Evolutionary conservation across 139 green algal species (phyloP).

Genomic region (Tetradesmus obliquus): DNA sequence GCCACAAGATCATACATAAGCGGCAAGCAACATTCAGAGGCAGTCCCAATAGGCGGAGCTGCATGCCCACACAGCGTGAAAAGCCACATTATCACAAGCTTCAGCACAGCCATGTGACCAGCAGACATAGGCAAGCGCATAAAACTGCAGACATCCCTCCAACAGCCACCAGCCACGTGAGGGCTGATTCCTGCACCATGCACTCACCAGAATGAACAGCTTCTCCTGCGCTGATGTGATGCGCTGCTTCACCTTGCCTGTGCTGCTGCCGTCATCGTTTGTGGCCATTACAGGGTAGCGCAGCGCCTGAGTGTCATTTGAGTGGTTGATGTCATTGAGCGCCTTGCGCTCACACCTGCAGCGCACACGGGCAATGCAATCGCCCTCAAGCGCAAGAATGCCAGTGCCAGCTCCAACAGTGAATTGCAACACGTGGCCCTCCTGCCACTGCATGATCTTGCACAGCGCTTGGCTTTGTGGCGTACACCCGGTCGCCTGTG

Average conservation of each 20-base stretch:
- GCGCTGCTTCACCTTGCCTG: slow-evolving; percentile 73
- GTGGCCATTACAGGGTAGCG: slow-evolving; percentile 69
- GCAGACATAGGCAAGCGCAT: too few species aligned
- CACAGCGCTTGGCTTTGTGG: neutral
- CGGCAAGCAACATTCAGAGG: neutral
- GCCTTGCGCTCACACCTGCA: slow-evolving; percentile 79
- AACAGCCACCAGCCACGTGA: too few species aligned
- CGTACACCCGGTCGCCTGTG: too few species aligned
- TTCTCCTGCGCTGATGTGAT: slow-evolving; percentile 74
- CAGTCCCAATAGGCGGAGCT: neutral
- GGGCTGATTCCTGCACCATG: too few species aligned
- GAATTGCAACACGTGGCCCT: too few species aligned
- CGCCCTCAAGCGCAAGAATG: neutral
- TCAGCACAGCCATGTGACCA: too few species aligned
- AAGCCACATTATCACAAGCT: too few species aligned
- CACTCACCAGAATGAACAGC: slow-evolving; percentile 85
- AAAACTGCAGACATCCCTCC: too few species aligned
- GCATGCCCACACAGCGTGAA: too few species aligned
- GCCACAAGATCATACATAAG: neutral
- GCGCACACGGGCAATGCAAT: neutral
- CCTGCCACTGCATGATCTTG: neutral
- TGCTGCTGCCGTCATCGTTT: slow-evolving; percentile 21
- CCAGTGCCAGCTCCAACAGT: neutral
- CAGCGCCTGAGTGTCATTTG: slow-evolving; percentile 33
- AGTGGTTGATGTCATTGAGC: slow-evolving; percentile 78